Evolutionary conservation across 805 yeast species (phyloP), one percentile per base, ranked within the genome.

Genomic region (Starmerella bombi): DNA sequence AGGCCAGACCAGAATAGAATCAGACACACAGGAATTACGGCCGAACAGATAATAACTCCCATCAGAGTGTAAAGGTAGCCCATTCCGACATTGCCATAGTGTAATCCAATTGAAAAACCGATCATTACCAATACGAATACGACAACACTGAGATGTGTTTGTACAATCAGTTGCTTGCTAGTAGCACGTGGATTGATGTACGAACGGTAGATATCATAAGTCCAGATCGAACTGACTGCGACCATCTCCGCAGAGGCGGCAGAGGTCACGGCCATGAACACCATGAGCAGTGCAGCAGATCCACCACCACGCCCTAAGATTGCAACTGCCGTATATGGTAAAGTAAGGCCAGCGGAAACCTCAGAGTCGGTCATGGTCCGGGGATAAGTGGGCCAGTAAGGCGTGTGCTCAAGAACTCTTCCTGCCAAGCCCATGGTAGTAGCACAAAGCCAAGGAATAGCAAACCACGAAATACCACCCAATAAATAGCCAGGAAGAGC

Each of bases 381-480:
- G 28, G 93, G 93, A 58, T 76, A 83, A 5, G 84, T 77, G 50
- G 93, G 93, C 75, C 85, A 83, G 3, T 67, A 54, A 20, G 84
- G 78, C 25, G 73, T 67, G 37, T 64, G 59, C 61, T 83, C 88
- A 38, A 84, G 65, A 40, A 83, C 78, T 42, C 81, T 61, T 39
- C 82, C 82, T 17, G 86, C 83, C n/a, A 84, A 63, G 10, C 95
- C 94, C 80, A 83, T 70, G 6, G 93, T 80, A 2, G 88, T 77
- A 14, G 93, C 80, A 38, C 75, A 70, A 42, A 81, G 69, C 66
- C 77, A 78, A 35, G 95, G 95, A 49, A 85, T 77, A 6, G 93
- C 86, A 57, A 82, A 79, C 94, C 95, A 85, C 0, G 88, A 80
- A 34, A 85, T 59, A 22, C 94, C 94, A 43, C 94, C 95, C 43